These are phyloP conservation scores for Prototheca wickerhamii DNA, from an alignment of 163 green algal genomes.

Conservation along the genomic window DNA sequence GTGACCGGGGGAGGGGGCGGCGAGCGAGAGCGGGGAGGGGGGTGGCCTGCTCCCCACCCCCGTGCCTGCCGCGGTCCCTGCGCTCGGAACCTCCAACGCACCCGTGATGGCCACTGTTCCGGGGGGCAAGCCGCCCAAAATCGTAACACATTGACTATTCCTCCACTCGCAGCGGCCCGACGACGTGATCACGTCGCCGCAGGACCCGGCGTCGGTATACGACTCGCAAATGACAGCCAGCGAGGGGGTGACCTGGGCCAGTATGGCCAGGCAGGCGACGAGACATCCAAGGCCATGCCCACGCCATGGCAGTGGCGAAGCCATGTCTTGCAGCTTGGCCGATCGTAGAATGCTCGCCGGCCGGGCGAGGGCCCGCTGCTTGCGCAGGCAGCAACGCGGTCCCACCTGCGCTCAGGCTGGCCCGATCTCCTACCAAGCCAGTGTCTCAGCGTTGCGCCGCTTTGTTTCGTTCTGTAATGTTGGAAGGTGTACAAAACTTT, in stretches of 20 bases:
- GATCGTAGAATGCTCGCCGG: too few species aligned
- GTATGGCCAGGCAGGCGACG: neutral
- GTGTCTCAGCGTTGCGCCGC: too few species aligned
- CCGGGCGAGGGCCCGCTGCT: too few species aligned
- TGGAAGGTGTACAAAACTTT: too few species aligned
- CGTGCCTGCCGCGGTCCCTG: neutral
- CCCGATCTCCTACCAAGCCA: too few species aligned
- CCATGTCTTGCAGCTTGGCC: too few species aligned
- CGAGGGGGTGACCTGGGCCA: neutral
- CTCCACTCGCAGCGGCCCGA: neutral
- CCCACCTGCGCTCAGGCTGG: too few species aligned
- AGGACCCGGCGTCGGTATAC: neutral
- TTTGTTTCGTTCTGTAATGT: too few species aligned
- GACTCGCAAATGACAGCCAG: neutral
- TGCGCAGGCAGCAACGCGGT: too few species aligned
- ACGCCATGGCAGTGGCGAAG: too few species aligned
- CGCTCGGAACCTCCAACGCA: neutral
- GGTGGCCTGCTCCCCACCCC: neutral
- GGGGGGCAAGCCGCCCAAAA: neutral
- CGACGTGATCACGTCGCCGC: neutral
- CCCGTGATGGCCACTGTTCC: neutral
- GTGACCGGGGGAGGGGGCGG: too few species aligned
- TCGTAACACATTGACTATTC: neutral
- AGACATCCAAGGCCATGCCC: too few species aligned
- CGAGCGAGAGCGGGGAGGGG: neutral